phyloP scores from a whole-genome alignment of 164 flowering plant species.

The Malania oleifera region DNA sequence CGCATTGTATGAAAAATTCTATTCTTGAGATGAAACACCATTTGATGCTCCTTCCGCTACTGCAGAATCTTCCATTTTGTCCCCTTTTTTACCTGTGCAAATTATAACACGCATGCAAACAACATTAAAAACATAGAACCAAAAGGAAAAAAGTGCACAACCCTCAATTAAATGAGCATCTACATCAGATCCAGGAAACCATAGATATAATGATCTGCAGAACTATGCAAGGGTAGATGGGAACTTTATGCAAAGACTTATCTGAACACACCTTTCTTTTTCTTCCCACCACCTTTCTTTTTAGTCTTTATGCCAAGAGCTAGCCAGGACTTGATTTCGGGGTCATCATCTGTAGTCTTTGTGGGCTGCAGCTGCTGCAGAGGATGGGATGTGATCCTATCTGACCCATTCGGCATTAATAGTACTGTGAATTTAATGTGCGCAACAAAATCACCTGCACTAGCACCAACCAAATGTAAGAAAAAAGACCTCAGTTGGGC shows the following conservation, averaged over 20 bases:
- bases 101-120: too few species aligned
- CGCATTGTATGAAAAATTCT: too few species aligned
- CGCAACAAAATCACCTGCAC: conserved; percentile 82
- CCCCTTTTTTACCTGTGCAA: conserved; percentile 78
- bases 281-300: conserved; percentile 97
- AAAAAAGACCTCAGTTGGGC: background rate
- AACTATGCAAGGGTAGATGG: too few species aligned
- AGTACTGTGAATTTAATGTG: conserved; percentile 93
- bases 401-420: conserved; percentile 97
- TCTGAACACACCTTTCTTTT: conserved; percentile 72
- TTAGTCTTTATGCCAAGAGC: conserved; percentile 77
- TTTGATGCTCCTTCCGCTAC: conserved; percentile 58
- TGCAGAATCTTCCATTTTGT: conserved; percentile 43
- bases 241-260: too few species aligned
- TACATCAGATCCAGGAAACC: too few species aligned
- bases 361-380: conserved; percentile 80
- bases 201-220: background rate
- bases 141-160: background rate
- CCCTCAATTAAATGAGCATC: too few species aligned
- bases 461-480: conserved; percentile 5
- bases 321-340: conserved; percentile 94
- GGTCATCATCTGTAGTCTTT: conserved; percentile 54
- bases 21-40: conserved; percentile 37
- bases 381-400: conserved; percentile 71
- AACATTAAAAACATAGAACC: background rate